Evolutionary conservation across 75 land plant genomes (phyloP), one percentile per base, ranked within the genome.

Genomic region (Selaginella moellendorffii): DNA sequence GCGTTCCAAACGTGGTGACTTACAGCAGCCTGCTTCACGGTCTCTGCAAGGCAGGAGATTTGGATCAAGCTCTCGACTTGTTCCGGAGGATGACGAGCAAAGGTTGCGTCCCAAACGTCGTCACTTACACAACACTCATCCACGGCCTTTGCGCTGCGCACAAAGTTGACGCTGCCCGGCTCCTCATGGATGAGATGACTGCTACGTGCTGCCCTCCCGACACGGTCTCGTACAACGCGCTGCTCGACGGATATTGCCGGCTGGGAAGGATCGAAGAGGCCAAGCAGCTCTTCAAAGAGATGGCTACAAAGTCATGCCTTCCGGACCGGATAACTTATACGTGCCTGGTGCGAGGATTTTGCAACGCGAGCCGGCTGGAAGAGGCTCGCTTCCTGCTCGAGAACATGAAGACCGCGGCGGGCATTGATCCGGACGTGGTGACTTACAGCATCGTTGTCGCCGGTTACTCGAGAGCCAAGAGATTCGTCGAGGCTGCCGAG

Each of bases 101-200:
- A n/a, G n/a, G n/a, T n/a, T n/a, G n/a, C n/a, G n/a, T n/a, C n/a
- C n/a, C n/a, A n/a, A n/a, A n/a, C n/a, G n/a, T n/a, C n/a, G n/a
- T n/a, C n/a, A n/a, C n/a, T n/a, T n/a, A n/a, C n/a, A n/a, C n/a
- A n/a, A n/a, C n/a, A n/a, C n/a, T n/a, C n/a, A n/a, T n/a, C n/a
- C n/a, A n/a, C n/a, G n/a, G n/a, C n/a, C n/a, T n/a, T n/a, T n/a
- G n/a, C n/a, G n/a, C n/a, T n/a, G n/a, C n/a, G n/a, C n/a, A n/a
- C 66, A 77, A 54, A 54, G 72, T 82, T 1, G 78, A 75, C 8
- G 59, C 29, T 0, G 88, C 86, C 24, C 75, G 65, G 31, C 74
- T 70, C 54, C 69, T 85, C 54, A 69, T 82, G 28, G 79, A 80
- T 62, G 88, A 85, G 66, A 63, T 85, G 80, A 67, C 74, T 54